Conservation (phyloP, 306 rosid species). For the Glycine soja region DNA sequence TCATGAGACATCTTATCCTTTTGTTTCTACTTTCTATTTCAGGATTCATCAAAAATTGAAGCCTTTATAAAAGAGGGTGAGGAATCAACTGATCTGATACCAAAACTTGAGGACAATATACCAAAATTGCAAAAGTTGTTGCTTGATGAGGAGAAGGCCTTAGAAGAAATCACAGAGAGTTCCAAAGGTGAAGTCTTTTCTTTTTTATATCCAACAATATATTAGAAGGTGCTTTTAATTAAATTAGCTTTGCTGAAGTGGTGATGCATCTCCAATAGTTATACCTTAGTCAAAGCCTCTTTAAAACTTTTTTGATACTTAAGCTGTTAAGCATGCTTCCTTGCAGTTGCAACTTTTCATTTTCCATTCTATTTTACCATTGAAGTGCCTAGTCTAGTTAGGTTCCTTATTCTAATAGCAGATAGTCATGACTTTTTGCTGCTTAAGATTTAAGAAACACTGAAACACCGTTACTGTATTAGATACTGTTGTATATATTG, state of each 20-base stretch:
- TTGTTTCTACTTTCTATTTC: conserved; percentile 47
- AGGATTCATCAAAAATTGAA: conserved; percentile 81
- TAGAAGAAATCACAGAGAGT: conserved; percentile 81
- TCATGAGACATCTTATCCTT: conserved; percentile 38
- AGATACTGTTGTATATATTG: too few species aligned
- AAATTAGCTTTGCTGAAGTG: conserved; percentile 19
- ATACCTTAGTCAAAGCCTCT: not conserved
- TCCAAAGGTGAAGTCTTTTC: conserved; percentile 68
- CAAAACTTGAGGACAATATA: conserved; percentile 75
- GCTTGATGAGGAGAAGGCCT: conserved; percentile 74
- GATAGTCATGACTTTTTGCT: not conserved
- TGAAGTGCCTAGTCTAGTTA: conserved; percentile 18
- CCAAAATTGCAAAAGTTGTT: conserved; percentile 81
- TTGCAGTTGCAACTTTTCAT: not conserved
- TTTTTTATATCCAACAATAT: conserved; percentile 27
- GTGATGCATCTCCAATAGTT: conserved; percentile 12
- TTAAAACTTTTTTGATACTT: conserved; percentile 26
- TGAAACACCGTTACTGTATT: not conserved
- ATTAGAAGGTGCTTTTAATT: conserved; percentile 26
- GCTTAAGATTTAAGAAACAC: not conserved
- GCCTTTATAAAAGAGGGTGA: conserved; percentile 74
- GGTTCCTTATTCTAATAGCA: conserved; percentile 26
- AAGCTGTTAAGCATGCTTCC: conserved; percentile 1
- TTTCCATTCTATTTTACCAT: not conserved
- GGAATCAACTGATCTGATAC: conserved; percentile 75